Percentiles rank a stretch among this genome's conserved stretches.
Evolutionary conservation across 2,329 filamentous ascomycete species (phyloP).

Genomic region (Fusarium avenaceum): DNA sequence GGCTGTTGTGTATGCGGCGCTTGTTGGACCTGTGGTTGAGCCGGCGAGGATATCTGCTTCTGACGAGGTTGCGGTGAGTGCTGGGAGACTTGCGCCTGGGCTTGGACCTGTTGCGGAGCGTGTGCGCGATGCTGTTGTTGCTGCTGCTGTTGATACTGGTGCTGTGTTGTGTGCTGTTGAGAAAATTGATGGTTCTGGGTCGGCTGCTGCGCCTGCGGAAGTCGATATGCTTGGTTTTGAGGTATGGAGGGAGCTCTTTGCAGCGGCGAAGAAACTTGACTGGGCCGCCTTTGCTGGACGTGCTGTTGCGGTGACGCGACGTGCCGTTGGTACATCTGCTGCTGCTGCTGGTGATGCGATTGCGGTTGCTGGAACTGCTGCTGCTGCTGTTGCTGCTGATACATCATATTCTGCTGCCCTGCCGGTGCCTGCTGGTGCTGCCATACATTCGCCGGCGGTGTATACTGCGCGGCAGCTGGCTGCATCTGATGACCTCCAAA

Average conservation of each 20-base stretch:
- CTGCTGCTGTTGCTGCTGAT: conserved; percentile 31
- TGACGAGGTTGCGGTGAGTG: conserved; percentile 32
- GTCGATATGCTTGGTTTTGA: conserved; percentile 43
- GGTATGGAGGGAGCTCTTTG: conserved; percentile 42
- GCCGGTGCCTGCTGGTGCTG: conserved; percentile 53
- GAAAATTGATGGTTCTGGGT: conserved; percentile 35
- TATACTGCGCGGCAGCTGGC: conserved; percentile 44
- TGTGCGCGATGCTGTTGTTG: conserved; percentile 33
- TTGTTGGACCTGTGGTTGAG: conserved; percentile 37
- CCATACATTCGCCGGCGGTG: conserved; percentile 49
- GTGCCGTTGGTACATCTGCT: conserved; percentile 48
- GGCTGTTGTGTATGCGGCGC: conserved; percentile 32
- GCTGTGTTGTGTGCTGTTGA: conserved; percentile 38
- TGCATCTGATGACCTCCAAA: conserved; percentile 44
- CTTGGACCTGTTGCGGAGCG: conserved; percentile 24
- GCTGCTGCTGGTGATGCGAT: conserved; percentile 44
- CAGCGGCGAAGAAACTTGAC: conserved; percentile 40
- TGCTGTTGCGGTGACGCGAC: conserved; percentile 48
- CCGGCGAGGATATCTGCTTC: conserved; percentile 24
- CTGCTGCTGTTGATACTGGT: conserved; percentile 36
- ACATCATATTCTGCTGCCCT: conserved; percentile 45
- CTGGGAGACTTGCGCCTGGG: conserved; percentile 13
- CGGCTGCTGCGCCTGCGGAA: conserved; percentile 41
- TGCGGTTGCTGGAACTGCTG: conserved; percentile 51
- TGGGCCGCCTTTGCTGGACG: conserved; percentile 35